Evolutionary conservation across 2,329 filamentous ascomycete species (phyloP).

Genomic region (Malbranchea cinnamomea): DNA sequence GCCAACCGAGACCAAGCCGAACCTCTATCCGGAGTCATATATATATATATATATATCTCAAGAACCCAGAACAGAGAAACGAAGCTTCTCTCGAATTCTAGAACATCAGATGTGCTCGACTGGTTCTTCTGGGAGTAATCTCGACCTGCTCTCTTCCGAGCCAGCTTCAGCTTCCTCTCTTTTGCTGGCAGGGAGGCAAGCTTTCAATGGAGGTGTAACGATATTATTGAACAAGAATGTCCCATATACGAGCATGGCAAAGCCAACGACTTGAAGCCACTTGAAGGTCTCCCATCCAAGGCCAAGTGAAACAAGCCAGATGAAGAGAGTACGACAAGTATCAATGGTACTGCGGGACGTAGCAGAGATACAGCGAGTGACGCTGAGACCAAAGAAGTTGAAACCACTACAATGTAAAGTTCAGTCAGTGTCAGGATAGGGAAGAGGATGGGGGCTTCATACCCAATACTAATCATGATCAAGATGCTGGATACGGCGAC

Average conservation of each 20-base stretch:
- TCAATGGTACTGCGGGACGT: conserved; percentile 93
- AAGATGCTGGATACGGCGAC: conserved; percentile 66
- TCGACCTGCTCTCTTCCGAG: too few species aligned
- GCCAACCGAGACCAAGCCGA: too few species aligned
- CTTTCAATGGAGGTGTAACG: conserved; percentile 63
- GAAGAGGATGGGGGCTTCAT: conserved; percentile 23
- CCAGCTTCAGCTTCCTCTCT: conserved; percentile 18
- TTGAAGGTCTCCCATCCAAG: conserved; percentile 97
- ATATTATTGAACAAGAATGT: conserved; percentile 96
- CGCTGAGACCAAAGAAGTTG: conserved; percentile 95
- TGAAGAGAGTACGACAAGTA: conserved; percentile 92
- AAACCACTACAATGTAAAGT: conserved; percentile 51
- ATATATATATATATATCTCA: too few species aligned
- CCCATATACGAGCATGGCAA: conserved; percentile 81
- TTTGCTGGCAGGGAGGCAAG: conserved; percentile 41
- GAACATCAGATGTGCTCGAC: conserved; percentile 57
- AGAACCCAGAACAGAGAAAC: too few species aligned
- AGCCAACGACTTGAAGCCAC: conserved; percentile 84
- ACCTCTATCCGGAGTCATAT: too few species aligned
- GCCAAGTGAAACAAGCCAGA: conserved; percentile 88
- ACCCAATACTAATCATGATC: conserved; percentile 98
- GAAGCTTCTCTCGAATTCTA: too few species aligned
- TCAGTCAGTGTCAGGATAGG: background rate
- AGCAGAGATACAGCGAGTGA: conserved; percentile 77
- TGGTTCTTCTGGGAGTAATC: conserved; percentile 67